Evolutionary conservation across 2,329 filamentous ascomycete species (phyloP).

Genomic region (Aspergillus unguis): DNA sequence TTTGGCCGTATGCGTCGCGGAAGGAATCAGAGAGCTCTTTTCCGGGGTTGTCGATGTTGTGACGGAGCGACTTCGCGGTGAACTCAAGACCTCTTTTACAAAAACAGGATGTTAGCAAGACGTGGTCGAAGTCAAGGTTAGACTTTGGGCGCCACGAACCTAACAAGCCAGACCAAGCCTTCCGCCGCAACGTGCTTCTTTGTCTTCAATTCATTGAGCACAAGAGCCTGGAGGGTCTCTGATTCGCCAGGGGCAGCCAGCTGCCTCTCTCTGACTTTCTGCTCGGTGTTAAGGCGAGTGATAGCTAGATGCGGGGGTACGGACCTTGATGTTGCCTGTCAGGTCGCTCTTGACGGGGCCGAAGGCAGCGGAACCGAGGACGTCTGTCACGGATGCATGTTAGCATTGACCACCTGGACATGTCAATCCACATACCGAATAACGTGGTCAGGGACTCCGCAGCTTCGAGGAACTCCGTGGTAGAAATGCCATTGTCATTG

Average conservation of each 20-base stretch:
- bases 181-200: constrained; percentile 88
- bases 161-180: constrained; percentile 84
- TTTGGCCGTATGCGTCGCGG: constrained; percentile 76
- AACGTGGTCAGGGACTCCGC: constrained; percentile 81
- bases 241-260: constrained; percentile 73
- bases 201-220: constrained; percentile 79
- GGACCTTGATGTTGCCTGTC: constrained; percentile 83
- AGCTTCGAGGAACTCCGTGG: constrained; percentile 85
- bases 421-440: constrained; percentile 61
- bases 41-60: constrained; percentile 65
- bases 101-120: too few species aligned
- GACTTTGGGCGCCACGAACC: constrained; percentile 52
- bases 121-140: too few species aligned
- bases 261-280: constrained; percentile 89
- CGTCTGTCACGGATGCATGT: constrained; percentile 43
- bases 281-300: constrained; percentile 14
- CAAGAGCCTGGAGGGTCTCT: constrained; percentile 79
- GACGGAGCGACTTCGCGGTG: constrained; percentile 76
- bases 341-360: constrained; percentile 89
- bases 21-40: constrained; percentile 86
- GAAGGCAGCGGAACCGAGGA: constrained; percentile 70
- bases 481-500: constrained; percentile 73
- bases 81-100: constrained; percentile 78
- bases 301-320: constrained; percentile 4
- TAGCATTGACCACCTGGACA: constrained; percentile 1